Base-by-base conservation (phyloP, 2,329 filamentous ascomycete genomes). In the Ceratocystis lukuohia region DNA sequence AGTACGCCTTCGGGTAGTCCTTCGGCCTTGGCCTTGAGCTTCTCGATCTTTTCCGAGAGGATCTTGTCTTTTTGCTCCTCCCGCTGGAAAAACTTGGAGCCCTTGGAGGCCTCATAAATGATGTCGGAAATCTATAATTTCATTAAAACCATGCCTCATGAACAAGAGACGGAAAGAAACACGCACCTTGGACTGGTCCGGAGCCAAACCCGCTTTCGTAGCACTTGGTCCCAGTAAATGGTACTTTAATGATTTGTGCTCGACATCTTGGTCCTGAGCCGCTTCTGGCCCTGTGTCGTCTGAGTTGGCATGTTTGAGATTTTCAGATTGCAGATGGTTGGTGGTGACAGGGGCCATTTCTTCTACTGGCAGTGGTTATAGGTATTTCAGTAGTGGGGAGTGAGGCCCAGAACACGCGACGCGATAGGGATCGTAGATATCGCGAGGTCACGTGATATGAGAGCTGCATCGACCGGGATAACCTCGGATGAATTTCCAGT, bases 81-180 rank as follows among this genome's bases (percentile, higher is more conserved):
- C 68, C 92, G 90, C 71, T 88, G 89, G 81, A 97, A 99, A 78
- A 88, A 99, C 74, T 96, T 96, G 70, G 91, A 96, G 61, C 94
- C 94, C 74, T 95, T 96, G 17, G 91, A 96, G 10, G 92, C 91
- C 74, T 96, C 91, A 77, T 96, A 97, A 68, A 99, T 99, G 71
- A 97, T 87, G 71, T 97, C 92, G 1, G 92, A 95, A 62, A 99
- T 91, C 85, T 88, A 33, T 33, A 8, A 10, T 20, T 50, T 30
- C 15, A 33, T 64, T 12, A 22, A 12, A 37, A 20, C 12, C 56
- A 62, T 12, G 28, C 6, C 41, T n/a, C 53, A 20, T 37, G 53
- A 30, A 20, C 15, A 41, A 41, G 37, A 30, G 17, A 10, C 33
- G 25, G 20, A 20, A 17, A 17, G 6, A 12, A 41, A 12, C 6